phyloP scores from a whole-genome alignment of 2,329 filamentous ascomycete genomes.

The Reticulascus tulasneorum region DNA sequence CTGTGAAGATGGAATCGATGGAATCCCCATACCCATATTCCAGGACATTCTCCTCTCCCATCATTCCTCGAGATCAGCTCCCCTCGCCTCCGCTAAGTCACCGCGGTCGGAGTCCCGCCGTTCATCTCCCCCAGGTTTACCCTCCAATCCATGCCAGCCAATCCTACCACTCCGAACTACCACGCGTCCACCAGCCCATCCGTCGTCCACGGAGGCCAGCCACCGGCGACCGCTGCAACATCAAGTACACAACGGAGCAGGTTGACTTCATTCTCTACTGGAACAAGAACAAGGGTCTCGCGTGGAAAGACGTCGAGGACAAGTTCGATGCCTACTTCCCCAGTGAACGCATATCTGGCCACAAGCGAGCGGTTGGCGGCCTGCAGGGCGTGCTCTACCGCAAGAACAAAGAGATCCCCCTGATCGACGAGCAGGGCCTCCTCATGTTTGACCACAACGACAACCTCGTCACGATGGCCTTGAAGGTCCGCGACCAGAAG shows the following conservation, averaged over 20 bases:
- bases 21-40: no score
- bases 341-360: constrained; percentile 12
- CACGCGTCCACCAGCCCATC: constrained; percentile 3
- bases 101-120: background rate
- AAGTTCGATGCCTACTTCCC: constrained; percentile 15
- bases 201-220: constrained; percentile 11
- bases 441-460: constrained; percentile 15
- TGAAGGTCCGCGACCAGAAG: constrained; percentile 22
- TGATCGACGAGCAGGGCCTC: constrained; percentile 11
- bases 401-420: constrained; percentile 17
- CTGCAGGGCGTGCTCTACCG: constrained; percentile 16
- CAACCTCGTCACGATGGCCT: constrained; percentile 14
- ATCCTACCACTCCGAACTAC: no score
- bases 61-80: constrained; percentile 1
- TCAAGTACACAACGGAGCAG: constrained; percentile 17
- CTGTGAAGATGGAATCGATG: no score
- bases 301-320: constrained; percentile 16
- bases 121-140: no score
- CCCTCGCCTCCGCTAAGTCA: constrained; percentile 5
- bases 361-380: constrained; percentile 13
- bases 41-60: constrained; percentile 10
- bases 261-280: constrained; percentile 17
- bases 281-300: constrained; percentile 14
- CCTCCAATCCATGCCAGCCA: no score
- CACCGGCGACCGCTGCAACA: constrained; percentile 15